phyloP scores from a whole-genome alignment of 2,329 filamentous ascomycete species.

The Trichoderma atrobrunneum region DNA sequence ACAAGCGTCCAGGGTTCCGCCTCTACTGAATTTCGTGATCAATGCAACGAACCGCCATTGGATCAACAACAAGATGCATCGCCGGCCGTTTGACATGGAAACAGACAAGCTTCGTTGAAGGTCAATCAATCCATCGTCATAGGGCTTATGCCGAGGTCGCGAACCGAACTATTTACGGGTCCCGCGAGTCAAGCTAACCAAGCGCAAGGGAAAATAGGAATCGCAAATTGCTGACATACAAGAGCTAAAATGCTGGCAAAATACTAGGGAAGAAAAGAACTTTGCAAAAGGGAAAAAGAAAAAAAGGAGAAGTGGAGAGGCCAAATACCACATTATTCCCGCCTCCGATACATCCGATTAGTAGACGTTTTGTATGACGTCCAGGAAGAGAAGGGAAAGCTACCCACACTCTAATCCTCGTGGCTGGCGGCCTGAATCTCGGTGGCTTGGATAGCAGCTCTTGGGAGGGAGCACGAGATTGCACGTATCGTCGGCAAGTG shows the following conservation, averaged over 20 bases:
- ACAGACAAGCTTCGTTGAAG: neutral
- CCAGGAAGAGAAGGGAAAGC: neutral
- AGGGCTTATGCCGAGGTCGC: slow-evolving; percentile 3
- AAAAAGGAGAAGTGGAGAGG: slow-evolving; percentile 18
- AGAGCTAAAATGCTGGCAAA: neutral
- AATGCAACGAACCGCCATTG: neutral
- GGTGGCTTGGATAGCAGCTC: neutral
- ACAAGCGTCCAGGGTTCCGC: neutral
- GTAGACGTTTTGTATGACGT: neutral
- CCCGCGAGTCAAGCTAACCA: slow-evolving; percentile 15
- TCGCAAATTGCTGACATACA: slow-evolving; percentile 12
- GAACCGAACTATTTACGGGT: slow-evolving; percentile 11
- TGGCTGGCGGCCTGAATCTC: slow-evolving; percentile 1
- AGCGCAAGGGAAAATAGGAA: slow-evolving; percentile 1
- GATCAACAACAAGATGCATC: neutral
- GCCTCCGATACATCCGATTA: slow-evolving; percentile 17
- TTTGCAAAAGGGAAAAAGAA: neutral
- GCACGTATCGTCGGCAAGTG: neutral
- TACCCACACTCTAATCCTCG: neutral
- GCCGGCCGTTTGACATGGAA: slow-evolving; percentile 3
- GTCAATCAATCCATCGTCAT: slow-evolving; percentile 1
- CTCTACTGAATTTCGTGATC: neutral
- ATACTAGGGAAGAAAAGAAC: neutral
- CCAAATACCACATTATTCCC: slow-evolving; percentile 11
- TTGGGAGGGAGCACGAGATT: neutral